phyloP scores from a whole-genome alignment of 805 yeast species.

The Candida easanensis region DNA sequence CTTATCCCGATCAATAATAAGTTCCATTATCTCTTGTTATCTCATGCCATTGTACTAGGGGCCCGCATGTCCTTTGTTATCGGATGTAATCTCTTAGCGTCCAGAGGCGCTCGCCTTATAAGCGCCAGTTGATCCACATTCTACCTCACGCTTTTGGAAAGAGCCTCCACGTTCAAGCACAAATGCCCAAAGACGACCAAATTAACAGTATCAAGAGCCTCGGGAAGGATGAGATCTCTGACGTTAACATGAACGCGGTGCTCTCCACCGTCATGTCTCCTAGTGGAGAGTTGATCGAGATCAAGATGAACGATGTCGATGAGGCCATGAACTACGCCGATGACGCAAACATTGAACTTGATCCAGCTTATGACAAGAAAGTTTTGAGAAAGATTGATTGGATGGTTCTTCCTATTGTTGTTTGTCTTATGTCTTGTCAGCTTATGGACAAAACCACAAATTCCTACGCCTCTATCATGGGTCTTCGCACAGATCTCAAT shows the following conservation, averaged over 20 bases:
- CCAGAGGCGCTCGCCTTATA: too few relatives aligned
- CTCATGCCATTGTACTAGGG: too few relatives aligned
- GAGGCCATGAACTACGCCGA: neutral
- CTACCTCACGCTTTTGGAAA: too few relatives aligned
- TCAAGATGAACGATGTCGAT: neutral
- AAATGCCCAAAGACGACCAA: too few relatives aligned
- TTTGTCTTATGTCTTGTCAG: neutral
- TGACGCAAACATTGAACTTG: neutral
- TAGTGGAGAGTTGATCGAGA: neutral
- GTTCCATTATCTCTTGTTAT: too few relatives aligned
- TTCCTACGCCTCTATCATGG: neutral
- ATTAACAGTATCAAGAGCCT: too few relatives aligned
- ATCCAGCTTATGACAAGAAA: constrained; percentile 1
- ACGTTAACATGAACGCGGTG: neutral
- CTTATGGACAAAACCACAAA: constrained; percentile 2
- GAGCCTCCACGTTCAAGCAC: too few relatives aligned
- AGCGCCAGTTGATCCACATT: too few relatives aligned
- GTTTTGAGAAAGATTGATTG: constrained; percentile 1
- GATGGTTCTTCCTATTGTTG: neutral
- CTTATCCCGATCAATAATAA: too few relatives aligned
- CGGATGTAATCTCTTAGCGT: too few relatives aligned
- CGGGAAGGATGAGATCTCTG: too few relatives aligned
- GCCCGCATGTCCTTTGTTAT: too few relatives aligned
- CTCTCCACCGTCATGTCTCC: constrained; percentile 1
- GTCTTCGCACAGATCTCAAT: neutral